phyloP scores from a whole-genome alignment of 352 stramenopile genomes.

The Phytophthora sansomeana region DNA sequence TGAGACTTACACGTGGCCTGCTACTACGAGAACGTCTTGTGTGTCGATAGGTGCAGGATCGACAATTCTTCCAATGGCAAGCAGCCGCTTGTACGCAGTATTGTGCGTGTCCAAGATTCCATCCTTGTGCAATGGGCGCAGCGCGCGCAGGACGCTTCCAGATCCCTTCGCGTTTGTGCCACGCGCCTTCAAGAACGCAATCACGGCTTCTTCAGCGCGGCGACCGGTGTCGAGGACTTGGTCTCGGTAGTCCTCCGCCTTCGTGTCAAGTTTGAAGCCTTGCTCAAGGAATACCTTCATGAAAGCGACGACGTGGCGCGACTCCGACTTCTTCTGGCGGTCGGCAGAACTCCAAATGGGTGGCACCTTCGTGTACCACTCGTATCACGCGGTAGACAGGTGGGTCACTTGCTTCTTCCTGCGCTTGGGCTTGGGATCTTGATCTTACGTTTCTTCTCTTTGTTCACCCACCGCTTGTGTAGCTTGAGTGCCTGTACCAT shows the following conservation, averaged over 20 bases:
- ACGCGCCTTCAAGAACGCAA: slow-evolving; percentile 1
- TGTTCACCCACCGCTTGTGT: not conserved
- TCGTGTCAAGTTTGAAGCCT: too few relatives aligned
- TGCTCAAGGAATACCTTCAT: too few relatives aligned
- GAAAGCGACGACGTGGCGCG: too few relatives aligned
- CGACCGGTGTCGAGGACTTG: too few relatives aligned
- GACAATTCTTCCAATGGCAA: slow-evolving; percentile 1
- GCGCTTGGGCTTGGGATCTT: slow-evolving; percentile 11
- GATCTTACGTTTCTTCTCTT: not conserved
- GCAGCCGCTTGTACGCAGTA: slow-evolving; percentile 7
- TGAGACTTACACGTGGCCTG: slow-evolving; percentile 1
- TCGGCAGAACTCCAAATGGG: slow-evolving; percentile 1
- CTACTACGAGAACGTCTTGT: slow-evolving; percentile 1
- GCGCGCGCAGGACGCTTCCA: not conserved
- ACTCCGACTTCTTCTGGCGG: slow-evolving; percentile 38
- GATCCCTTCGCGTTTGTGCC: not conserved
- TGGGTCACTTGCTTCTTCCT: slow-evolving; percentile 14
- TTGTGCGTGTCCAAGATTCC: slow-evolving; percentile 8
- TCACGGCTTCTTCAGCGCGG: slow-evolving; percentile 9
- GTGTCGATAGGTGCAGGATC: slow-evolving; percentile 11
- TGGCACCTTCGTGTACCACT: slow-evolving; percentile 17
- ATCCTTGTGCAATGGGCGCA: not conserved
- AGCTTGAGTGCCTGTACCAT: not conserved
- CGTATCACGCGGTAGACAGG: too few relatives aligned
- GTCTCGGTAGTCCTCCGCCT: too few relatives aligned